Base-by-base conservation (phyloP, 2,329 filamentous ascomycete species). In the Hansfordia pulvinata region DNA sequence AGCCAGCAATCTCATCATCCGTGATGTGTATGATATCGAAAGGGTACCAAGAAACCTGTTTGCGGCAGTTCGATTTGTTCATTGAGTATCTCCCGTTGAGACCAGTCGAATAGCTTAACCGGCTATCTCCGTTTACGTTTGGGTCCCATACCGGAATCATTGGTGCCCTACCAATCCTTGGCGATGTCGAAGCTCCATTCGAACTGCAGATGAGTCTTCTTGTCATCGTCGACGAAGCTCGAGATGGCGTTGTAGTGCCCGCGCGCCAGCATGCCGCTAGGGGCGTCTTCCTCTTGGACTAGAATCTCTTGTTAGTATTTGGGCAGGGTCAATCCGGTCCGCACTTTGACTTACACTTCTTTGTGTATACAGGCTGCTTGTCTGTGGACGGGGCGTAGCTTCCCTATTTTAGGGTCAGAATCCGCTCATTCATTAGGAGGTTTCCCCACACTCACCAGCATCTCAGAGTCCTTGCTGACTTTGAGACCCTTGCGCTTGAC, bases 121-220 rank as follows among this genome's bases (percentile, higher is more conserved):
- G n/a, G n/a, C n/a, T n/a, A n/a, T n/a, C n/a, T n/a, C n/a, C n/a
- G n/a, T n/a, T n/a, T n/a, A n/a, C n/a, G n/a, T n/a, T n/a, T n/a
- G n/a, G n/a, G n/a, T n/a, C n/a, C n/a, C n/a, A n/a, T n/a, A n/a
- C n/a, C n/a, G n/a, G n/a, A n/a, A n/a, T n/a, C n/a, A n/a, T n/a
- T n/a, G 23, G 18, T 18, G 14, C 13, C 24, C 40, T 75, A 82
- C 90, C 90, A 96, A 52, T 93, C 83, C 70, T 96, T 98, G 58
- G 79, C 69, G 52, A 98, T 93, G 49, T 94, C 81, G 47, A 98
- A 96, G 35, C 77, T 75, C 90, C 90, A 98, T 46, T 93, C 80
- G 54, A 98, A 98, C 50, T 78, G 67, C 36, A 98, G 65, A 56
- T 98, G 86, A 37, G 69, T 76, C 56, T 84, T 76, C 53, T 90